Base-by-base conservation (phyloP, 139 green algal genomes). In the Dunaliella primolecta region DNA sequence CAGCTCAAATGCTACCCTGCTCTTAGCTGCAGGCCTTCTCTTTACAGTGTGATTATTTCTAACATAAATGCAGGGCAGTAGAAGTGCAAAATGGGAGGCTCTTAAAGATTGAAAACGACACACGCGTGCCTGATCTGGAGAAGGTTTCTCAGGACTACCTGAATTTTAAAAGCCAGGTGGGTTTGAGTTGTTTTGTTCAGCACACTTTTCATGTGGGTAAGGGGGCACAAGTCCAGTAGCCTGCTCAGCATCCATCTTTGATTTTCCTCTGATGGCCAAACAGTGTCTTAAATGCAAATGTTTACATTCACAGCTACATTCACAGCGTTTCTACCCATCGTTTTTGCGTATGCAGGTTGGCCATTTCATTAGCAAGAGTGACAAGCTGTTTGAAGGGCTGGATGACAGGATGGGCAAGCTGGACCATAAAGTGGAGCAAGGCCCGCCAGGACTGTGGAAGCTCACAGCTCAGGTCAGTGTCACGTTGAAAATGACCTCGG, bases 391-490 rank as follows among this genome's bases (percentile, higher is more conserved):
- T 31, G 20, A 38, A 55, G 31, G n/a, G 25, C 38, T 84, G 30
- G 55, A 38, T 32, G 31, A 31, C 33, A 76, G 56, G 78, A 36
- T 84, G 35, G 20, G 34, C 27, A 84, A 37, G n/a, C 38, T 87
- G 64, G 84, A 87, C 78, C 30, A 11, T 7, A 75, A 76, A 15
- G 71, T 87, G 1, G 84, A 87, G 1, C 36, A 57, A 7, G 84
- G 84, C 0, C 84, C 84, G n/a, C 84, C 84, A 31, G 84, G 84
- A 0, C 78, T 87, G 84, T 87, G 84, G 84, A 87, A 84, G 78
- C 23, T 87, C 1, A 87, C 84, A 20, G 78, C 36, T 0, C 81
- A 85, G 46, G 46, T 64, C 7, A 15, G 46, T 64, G n/a, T n/a
- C n/a, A n/a, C n/a, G n/a, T n/a, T n/a, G n/a, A n/a, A n/a, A n/a